Conservation (phyloP, 257 asterid species). For the Plectranthus barbatus region DNA sequence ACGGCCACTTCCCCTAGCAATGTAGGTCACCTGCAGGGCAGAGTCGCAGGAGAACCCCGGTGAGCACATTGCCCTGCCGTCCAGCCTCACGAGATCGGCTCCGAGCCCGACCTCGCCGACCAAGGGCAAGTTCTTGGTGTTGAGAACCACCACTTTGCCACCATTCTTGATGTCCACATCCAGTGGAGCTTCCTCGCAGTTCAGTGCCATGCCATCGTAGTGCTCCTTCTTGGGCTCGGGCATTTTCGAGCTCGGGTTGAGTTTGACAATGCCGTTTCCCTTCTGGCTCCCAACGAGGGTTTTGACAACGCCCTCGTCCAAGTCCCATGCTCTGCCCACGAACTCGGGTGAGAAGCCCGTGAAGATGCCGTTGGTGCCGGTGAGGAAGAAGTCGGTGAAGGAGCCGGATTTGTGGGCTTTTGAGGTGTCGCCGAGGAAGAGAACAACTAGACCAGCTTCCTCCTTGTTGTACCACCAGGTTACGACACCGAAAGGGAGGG, state of each 20-base stretch:
- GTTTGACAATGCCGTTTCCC: conserved; percentile 32
- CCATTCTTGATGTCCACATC: conserved; percentile 49
- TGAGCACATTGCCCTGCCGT: conserved; percentile 75
- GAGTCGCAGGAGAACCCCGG: no score
- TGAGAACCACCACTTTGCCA: conserved; percentile 63
- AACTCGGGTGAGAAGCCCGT: conserved; percentile 45
- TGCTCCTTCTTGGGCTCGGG: conserved; percentile 47
- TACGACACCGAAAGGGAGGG: no score
- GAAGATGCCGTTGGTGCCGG: conserved; percentile 45
- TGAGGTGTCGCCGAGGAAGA: conserved; percentile 49
- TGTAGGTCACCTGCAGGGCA: no score
- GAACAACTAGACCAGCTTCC: conserved; percentile 38
- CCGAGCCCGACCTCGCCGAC: conserved; percentile 78
- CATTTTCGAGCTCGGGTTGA: conserved; percentile 23
- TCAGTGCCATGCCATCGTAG: conserved; percentile 39
- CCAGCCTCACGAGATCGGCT: conserved; percentile 71
- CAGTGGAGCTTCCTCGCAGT: conserved; percentile 51
- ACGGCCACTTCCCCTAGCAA: conserved; percentile 77
- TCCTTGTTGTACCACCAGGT: conserved; percentile 90
- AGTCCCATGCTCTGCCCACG: conserved; percentile 44
- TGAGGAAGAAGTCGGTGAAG: conserved; percentile 43
- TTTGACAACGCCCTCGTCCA: conserved; percentile 26
- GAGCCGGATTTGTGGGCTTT: conserved; percentile 47
- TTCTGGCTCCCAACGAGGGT: conserved; percentile 31
- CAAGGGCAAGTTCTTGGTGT: conserved; percentile 74